Evolutionary conservation across 2,329 filamentous ascomycete genomes (phyloP).

Genomic region (Mollisiaceae sp.): DNA sequence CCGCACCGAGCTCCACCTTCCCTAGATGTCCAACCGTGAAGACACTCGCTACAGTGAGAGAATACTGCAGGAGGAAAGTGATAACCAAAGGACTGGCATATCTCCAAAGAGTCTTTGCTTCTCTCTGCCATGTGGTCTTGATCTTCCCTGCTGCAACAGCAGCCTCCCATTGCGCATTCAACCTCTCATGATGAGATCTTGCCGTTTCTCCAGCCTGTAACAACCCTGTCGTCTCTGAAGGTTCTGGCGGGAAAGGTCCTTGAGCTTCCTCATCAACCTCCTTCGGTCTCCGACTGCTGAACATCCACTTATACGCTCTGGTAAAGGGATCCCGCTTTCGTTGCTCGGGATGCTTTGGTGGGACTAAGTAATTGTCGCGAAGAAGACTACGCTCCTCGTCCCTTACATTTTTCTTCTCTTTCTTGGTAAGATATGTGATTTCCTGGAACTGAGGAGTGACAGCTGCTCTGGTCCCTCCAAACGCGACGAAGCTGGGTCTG

Average conservation of each 20-base stretch:
- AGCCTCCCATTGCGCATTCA: conserved; percentile 82
- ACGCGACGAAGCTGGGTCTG: conserved; percentile 77
- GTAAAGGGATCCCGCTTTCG: conserved; percentile 45
- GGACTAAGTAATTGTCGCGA: conserved; percentile 68
- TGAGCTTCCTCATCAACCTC: conserved; percentile 48
- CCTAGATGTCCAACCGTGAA: conserved; percentile 80
- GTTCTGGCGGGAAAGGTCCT: conserved; percentile 34
- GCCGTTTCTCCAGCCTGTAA: conserved; percentile 51
- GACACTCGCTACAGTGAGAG: conserved; percentile 80
- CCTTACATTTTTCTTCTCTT: conserved; percentile 61
- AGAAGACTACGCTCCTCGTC: conserved; percentile 65
- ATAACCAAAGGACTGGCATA: conserved; percentile 75
- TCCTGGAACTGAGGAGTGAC: conserved; percentile 63
- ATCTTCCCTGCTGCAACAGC: conserved; percentile 82
- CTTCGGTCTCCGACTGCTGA: conserved; percentile 59
- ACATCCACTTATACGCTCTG: conserved; percentile 50
- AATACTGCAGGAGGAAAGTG: conserved; percentile 82
- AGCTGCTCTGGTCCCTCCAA: conserved; percentile 71
- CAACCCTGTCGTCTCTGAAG: conserved; percentile 48
- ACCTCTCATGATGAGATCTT: conserved; percentile 56
- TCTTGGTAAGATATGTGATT: conserved; percentile 53
- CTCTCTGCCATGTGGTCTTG: conserved; percentile 88
- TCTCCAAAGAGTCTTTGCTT: conserved; percentile 77
- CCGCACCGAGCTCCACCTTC: conserved; percentile 70
- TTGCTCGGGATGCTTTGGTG: conserved; percentile 58